phyloP scores from a whole-genome alignment of 257 asterid genomes.

The Solanum rostratum region DNA sequence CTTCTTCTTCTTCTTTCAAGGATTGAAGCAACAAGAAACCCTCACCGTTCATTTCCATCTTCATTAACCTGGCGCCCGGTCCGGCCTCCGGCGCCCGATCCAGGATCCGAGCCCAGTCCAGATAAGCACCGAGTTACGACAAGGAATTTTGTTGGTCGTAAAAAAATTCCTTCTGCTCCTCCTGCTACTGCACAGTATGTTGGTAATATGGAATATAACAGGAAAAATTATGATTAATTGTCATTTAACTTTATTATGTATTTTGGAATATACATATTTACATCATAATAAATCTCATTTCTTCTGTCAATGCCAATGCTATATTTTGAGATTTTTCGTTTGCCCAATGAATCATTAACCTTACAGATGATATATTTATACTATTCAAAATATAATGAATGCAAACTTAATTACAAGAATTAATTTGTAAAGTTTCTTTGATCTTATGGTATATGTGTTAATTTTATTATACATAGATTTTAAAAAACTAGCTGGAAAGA shows the following conservation, averaged over 20 bases:
- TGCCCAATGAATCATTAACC: background rate
- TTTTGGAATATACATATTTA: background rate
- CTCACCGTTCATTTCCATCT: no score
- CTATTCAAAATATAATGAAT: background rate
- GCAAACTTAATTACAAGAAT: background rate
- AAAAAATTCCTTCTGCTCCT: background rate
- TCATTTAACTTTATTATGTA: background rate
- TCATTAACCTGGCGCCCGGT: background rate
- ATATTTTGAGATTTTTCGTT: background rate
- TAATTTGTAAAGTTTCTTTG: background rate
- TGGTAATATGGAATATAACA: background rate
- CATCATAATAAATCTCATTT: background rate
- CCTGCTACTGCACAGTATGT: background rate
- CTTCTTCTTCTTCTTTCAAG: background rate
- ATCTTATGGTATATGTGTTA: background rate
- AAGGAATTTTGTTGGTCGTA: background rate
- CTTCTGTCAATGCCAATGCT: background rate
- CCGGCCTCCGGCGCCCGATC: background rate
- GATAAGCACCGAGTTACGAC: no score
- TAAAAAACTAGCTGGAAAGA: background rate
- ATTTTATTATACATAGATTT: background rate
- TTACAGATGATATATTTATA: no score
- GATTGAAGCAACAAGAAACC: background rate
- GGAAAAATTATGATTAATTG: background rate
- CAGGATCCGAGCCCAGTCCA: background rate